A percentile compares a stretch with the other conserved stretches of the same genome.
Conservation (phyloP, 2,329 filamentous ascomycete species). For the Dactylellina parvicollis region DNA sequence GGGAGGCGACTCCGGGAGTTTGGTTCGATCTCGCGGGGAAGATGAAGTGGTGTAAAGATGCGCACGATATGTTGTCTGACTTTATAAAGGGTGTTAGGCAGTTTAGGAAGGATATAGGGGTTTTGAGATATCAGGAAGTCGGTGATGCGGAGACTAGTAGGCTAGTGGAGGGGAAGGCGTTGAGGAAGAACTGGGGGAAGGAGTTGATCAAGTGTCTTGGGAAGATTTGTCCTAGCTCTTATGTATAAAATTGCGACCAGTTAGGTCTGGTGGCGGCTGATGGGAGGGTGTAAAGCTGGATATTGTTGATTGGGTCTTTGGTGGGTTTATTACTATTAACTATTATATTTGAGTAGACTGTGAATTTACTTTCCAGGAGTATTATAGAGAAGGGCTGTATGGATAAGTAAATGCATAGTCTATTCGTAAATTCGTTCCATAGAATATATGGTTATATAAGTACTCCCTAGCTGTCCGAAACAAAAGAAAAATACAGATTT, state of each 20-base stretch:
- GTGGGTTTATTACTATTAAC: conserved; percentile 7
- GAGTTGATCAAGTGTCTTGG: conserved; percentile 17
- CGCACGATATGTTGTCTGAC: conserved; percentile 10
- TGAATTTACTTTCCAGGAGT: conserved; percentile 9
- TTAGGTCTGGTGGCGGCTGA: background rate
- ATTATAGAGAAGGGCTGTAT: background rate
- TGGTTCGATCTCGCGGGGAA: background rate
- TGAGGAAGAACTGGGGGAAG: background rate
- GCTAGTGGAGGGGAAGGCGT: conserved; percentile 10
- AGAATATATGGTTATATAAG: conserved; percentile 37
- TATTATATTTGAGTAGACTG: conserved; percentile 17
- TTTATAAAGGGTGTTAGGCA: conserved; percentile 14
- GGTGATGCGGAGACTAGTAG: conserved; percentile 1
- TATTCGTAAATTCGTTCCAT: conserved; percentile 50
- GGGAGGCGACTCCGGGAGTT: background rate
- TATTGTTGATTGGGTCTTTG: background rate
- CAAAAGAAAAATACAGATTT: conserved; percentile 30
- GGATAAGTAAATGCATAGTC: conserved; percentile 33
- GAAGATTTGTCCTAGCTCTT: background rate
- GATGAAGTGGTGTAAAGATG: conserved; percentile 3
- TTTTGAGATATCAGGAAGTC: background rate
- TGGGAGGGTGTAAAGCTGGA: background rate
- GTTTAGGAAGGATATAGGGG: conserved; percentile 21
- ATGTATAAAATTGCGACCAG: background rate
- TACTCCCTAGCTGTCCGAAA: conserved; percentile 21